Conservation (phyloP, 345 rosid genomes). For the Hibiscus tridactylites region DNA sequence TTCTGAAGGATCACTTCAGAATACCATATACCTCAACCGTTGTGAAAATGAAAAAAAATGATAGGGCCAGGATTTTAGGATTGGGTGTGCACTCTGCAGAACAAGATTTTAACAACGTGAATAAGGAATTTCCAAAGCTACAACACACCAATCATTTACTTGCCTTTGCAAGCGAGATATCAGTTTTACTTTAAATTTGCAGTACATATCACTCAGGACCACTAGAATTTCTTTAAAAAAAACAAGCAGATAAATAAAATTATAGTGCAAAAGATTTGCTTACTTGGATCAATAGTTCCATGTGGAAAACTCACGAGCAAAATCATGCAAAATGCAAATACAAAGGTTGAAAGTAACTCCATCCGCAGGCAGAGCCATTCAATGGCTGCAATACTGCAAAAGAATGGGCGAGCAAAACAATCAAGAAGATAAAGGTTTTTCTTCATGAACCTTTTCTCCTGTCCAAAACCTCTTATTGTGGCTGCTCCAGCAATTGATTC, state of each 20-base stretch:
- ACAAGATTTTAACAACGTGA: not conserved
- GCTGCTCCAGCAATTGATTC: conserved; percentile 99
- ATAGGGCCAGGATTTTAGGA: not conserved
- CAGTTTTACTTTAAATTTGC: not conserved
- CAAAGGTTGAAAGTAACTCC: conserved; percentile 95
- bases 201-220: not conserved
- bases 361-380: conserved; percentile 99
- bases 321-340: conserved; percentile 96
- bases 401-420: conserved; percentile 97
- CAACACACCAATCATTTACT: not conserved
- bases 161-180: not conserved
- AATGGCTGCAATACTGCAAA: conserved; percentile 92
- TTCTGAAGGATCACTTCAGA: not conserved
- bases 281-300: conserved; percentile 96
- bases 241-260: not conserved
- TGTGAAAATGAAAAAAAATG: not conserved
- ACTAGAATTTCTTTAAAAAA: not conserved
- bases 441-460: conserved; percentile 93
- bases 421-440: conserved; percentile 96
- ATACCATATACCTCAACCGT: conserved; percentile 2
- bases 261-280: conserved; percentile 20
- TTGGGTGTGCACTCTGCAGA: not conserved
- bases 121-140: not conserved
- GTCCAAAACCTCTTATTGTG: conserved; percentile 96
- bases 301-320: conserved; percentile 94